Evolutionary conservation across 495 filamentous ascomycete genomes (phyloP).

Genomic region (Podospora sp.): DNA sequence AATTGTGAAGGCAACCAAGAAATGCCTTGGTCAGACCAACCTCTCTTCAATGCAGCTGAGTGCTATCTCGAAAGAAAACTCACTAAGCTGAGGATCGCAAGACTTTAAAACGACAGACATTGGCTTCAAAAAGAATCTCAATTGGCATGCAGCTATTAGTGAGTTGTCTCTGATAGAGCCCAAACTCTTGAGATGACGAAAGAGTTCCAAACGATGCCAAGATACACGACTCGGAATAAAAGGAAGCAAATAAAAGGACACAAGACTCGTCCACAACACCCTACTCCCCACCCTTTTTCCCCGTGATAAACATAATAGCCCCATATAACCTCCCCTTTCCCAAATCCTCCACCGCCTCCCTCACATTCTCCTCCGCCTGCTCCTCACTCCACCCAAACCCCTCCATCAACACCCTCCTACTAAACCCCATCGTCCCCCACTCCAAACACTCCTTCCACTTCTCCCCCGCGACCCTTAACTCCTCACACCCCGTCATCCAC

Average conservation of each 20-base stretch:
- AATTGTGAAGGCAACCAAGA: too few relatives aligned
- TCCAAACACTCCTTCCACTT: constrained; percentile 15
- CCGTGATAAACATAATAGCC: constrained; percentile 5
- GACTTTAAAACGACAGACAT: too few relatives aligned
- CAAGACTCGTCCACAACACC: not conserved
- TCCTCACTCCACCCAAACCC: constrained; percentile 26
- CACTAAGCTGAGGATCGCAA: too few relatives aligned
- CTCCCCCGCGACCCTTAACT: constrained; percentile 19
- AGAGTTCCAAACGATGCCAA: too few relatives aligned
- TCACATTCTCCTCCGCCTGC: constrained; percentile 12
- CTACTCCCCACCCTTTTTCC: constrained; percentile 3
- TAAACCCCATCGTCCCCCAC: constrained; percentile 17
- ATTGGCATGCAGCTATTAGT: too few relatives aligned
- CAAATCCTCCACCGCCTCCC: constrained; percentile 14
- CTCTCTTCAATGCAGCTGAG: too few relatives aligned
- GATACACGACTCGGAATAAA: too few relatives aligned
- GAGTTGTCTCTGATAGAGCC: too few relatives aligned
- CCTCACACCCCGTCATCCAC: constrained; percentile 49
- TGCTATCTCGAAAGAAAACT: too few relatives aligned
- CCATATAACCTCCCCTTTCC: constrained; percentile 16
- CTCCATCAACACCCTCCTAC: constrained; percentile 19
- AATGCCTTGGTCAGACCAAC: too few relatives aligned
- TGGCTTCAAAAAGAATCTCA: too few relatives aligned
- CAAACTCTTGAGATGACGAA: too few relatives aligned
- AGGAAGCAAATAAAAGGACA: not conserved